phyloP scores from a whole-genome alignment of 352 stramenopile species.

The Pythium plurisporium region DNA sequence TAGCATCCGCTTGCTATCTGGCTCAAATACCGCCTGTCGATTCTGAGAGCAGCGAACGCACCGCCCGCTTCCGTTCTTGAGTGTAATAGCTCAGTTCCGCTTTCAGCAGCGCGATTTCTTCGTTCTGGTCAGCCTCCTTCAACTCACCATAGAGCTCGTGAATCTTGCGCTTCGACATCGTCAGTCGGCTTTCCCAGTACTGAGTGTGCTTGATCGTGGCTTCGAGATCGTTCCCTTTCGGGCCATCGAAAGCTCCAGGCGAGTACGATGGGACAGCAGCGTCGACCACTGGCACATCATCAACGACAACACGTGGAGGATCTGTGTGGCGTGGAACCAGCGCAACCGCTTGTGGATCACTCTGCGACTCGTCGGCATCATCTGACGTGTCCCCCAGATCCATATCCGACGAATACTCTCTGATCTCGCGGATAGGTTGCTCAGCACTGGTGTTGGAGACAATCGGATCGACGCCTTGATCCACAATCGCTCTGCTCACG shows the following conservation, averaged over 20 bases:
- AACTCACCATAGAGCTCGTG: constrained; percentile 6
- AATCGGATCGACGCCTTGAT: too few relatives aligned
- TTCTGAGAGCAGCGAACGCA: constrained; percentile 1
- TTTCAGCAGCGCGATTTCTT: constrained; percentile 1
- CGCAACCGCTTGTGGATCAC: too few relatives aligned
- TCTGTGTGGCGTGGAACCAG: too few relatives aligned
- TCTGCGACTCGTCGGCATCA: too few relatives aligned
- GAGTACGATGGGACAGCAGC: not conserved
- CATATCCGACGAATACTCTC: too few relatives aligned
- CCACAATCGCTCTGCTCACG: too few relatives aligned
- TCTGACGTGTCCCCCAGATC: too few relatives aligned
- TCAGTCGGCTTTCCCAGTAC: constrained; percentile 18
- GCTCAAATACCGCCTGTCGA: not conserved
- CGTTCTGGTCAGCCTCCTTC: not conserved
- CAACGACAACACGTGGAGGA: too few relatives aligned
- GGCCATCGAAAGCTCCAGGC: not conserved
- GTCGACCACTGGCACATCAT: too few relatives aligned
- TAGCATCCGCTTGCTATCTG: too few relatives aligned
- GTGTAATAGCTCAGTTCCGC: constrained; percentile 17
- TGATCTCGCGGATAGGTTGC: too few relatives aligned
- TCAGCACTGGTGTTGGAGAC: too few relatives aligned
- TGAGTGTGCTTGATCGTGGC: not conserved
- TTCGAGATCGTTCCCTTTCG: not conserved
- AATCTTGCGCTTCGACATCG: constrained; percentile 16
- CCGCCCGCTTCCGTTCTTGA: constrained; percentile 10